Conservation (phyloP, 2,329 filamentous ascomycete genomes). For the Fonsecaea monophora region DNA sequence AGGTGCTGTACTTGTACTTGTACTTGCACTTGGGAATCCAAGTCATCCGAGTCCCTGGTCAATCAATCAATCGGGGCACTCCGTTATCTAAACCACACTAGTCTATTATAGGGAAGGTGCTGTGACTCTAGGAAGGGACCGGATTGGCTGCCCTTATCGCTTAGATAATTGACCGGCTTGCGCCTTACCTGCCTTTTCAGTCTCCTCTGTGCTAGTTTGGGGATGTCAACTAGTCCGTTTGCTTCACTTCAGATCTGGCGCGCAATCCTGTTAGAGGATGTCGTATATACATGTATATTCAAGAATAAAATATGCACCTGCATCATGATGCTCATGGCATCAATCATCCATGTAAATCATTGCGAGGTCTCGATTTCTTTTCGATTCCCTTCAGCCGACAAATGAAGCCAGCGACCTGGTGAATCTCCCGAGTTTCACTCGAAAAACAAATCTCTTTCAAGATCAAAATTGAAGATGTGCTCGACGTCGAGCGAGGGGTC, state of each 20-base stretch:
- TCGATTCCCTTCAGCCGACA: too few relatives aligned
- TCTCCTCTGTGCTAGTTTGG: too few relatives aligned
- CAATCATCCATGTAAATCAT: too few relatives aligned
- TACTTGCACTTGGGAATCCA: background rate
- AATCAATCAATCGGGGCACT: background rate
- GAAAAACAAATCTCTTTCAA: slow-evolving; percentile 1
- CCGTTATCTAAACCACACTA: background rate
- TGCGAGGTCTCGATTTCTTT: too few relatives aligned
- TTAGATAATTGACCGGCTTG: background rate
- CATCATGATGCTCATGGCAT: too few relatives aligned
- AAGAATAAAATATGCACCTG: too few relatives aligned
- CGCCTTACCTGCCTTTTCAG: background rate
- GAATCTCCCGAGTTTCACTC: background rate
- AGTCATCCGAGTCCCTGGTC: background rate
- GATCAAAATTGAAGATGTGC: background rate
- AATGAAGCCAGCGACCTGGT: background rate
- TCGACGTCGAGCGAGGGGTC: background rate
- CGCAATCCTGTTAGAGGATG: too few relatives aligned
- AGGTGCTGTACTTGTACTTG: too few relatives aligned
- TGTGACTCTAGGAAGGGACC: background rate
- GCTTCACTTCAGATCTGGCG: too few relatives aligned
- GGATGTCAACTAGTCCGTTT: background rate
- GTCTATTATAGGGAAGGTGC: background rate
- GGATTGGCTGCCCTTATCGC: background rate
- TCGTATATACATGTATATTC: too few relatives aligned